These are phyloP conservation scores for Colletotrichum sublineola DNA, from an alignment of 2,329 filamentous ascomycete species.

Conservation along the genomic window DNA sequence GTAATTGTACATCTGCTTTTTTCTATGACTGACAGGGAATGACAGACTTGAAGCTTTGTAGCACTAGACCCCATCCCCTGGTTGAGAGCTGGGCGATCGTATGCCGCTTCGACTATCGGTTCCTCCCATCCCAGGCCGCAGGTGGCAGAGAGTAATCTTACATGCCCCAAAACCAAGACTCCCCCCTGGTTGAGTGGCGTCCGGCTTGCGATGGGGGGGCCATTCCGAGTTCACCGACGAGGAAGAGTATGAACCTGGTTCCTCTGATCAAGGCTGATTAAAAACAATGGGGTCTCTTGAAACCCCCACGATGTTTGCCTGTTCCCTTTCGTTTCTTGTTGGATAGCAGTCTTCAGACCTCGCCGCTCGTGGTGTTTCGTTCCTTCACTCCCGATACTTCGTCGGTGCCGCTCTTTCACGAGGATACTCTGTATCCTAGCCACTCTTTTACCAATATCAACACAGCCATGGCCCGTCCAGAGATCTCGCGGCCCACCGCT, in stretches of 20 bases:
- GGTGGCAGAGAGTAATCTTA: conserved; percentile 11
- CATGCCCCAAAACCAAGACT: conserved; percentile 11
- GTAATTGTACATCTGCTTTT: no score
- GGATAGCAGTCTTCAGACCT: not conserved
- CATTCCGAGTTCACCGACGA: not conserved
- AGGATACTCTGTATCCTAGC: conserved; percentile 11
- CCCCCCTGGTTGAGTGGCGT: not conserved
- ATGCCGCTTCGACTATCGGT: not conserved
- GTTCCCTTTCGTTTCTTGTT: not conserved
- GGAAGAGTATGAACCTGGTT: not conserved
- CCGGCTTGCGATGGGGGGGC: not conserved
- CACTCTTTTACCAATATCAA: not conserved
- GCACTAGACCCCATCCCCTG: not conserved
- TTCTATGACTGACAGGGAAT: not conserved
- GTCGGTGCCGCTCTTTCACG: conserved; percentile 19
- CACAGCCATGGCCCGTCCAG: conserved; percentile 1
- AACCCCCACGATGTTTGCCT: not conserved
- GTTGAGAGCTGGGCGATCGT: not conserved
- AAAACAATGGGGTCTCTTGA: not conserved
- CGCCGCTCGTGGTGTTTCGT: conserved; percentile 4
- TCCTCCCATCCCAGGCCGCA: not conserved
- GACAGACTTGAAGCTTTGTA: not conserved
- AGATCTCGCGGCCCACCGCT: conserved; percentile 13
- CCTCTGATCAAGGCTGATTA: not conserved
- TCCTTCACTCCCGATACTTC: conserved; percentile 8